Evolutionary conservation across 768 basidiomycete genomes (phyloP), one percentile per base, ranked within the genome.

Genomic region (Phlebiopsis gigantea): DNA sequence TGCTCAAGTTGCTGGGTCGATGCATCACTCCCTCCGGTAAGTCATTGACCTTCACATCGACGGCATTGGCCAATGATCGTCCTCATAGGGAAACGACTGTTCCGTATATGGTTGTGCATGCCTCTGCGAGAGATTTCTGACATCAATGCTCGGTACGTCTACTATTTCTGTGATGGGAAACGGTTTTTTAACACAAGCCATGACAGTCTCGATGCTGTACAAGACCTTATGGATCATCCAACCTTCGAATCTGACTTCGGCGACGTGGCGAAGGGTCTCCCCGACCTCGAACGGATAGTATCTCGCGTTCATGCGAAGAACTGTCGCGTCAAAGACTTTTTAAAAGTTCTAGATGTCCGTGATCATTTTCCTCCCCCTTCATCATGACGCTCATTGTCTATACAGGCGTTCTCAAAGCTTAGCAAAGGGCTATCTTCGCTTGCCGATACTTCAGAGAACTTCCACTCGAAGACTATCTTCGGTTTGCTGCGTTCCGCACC

Each of bases 91-190:
- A 98, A 98, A 69, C 83, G 97, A 24, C 77, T 98, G 26, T 98
- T 99, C 80, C 84, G 95, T 42, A 88, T 96, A 53, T 99, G 97
- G 97, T 76, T 99, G 7, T 97, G 93, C 61, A 88, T 88, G 79
- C 97, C 97, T 19, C 72, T 99, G 60, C 83, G 87, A 28, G 83
- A 90, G 39, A 84, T 85, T 31, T 68, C 79, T 10, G 90, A 90
- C 47, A 98, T 99, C 72, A 95, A 96, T 65, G 86, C 90, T 41
- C 79, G 94, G 93, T 91, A 65, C 60, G 28, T 39, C 12, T 7
- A 42, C 6, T 5, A 10, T 47, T 24, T 47, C 25, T 44, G n/a
- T 44, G 24, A 3, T 26, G 12, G 2, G n/a, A 15, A 26, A 47
- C 19, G 7, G 6, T 47, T 12, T 7, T 6, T 26, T 47, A 44